Conservation (phyloP, 768 basidiomycete genomes). For the Fomitopsis pulvina region DNA sequence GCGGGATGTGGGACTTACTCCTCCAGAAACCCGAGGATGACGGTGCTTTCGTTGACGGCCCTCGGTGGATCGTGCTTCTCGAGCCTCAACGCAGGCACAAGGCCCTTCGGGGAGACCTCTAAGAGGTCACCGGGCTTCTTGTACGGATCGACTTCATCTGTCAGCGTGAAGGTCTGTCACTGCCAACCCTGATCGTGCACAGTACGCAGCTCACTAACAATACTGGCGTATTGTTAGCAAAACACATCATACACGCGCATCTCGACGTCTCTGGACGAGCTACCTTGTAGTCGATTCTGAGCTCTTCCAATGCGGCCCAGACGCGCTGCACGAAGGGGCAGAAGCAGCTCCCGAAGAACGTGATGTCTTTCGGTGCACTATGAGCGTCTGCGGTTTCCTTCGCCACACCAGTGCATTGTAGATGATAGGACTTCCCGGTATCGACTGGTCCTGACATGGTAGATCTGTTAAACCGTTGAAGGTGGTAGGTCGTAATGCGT, state of each 20-base stretch:
- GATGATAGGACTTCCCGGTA: constrained; percentile 34
- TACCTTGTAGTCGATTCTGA: constrained; percentile 67
- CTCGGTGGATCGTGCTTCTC: constrained; percentile 47
- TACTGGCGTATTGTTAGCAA: constrained; percentile 25
- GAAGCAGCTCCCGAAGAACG: constrained; percentile 67
- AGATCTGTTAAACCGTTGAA: no score
- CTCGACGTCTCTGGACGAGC: constrained; percentile 8
- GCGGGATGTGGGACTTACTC: constrained; percentile 51
- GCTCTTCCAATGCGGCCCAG: constrained; percentile 69
- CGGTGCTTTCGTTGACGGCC: constrained; percentile 71
- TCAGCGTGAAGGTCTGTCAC: not conserved
- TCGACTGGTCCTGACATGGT: constrained; percentile 25
- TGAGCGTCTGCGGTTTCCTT: constrained; percentile 51
- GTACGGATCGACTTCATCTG: constrained; percentile 81
- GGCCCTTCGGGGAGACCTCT: constrained; percentile 76
- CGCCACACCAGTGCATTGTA: constrained; percentile 41
- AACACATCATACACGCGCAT: not conserved
- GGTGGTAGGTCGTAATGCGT: no score
- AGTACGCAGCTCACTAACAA: constrained; percentile 23
- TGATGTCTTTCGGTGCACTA: constrained; percentile 41
- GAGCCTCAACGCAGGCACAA: constrained; percentile 66
- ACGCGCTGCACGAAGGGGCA: constrained; percentile 81
- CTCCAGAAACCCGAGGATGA: constrained; percentile 74
- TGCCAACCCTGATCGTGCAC: not conserved
- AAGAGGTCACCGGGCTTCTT: constrained; percentile 74